phyloP scores from a whole-genome alignment of 2,329 filamentous ascomycete genomes.

The Didymella pinodella region DNA sequence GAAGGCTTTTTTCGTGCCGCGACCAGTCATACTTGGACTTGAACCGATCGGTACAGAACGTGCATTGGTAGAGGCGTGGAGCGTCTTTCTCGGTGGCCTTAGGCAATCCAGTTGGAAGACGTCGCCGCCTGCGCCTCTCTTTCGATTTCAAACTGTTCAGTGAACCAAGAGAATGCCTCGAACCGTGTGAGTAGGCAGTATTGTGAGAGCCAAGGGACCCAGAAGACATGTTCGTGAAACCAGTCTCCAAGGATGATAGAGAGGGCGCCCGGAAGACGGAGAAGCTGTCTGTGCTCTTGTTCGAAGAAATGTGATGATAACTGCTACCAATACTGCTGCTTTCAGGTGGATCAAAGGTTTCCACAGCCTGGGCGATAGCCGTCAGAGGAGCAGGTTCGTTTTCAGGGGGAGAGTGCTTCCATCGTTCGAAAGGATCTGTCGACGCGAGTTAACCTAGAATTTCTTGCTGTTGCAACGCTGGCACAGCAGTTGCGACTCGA shows the following conservation, averaged over 20 bases:
- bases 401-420: conserved; percentile 73
- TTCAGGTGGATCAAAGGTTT: conserved; percentile 46
- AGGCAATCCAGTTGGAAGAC: conserved; percentile 52
- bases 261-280: conserved; percentile 62
- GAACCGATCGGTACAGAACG: conserved; percentile 52
- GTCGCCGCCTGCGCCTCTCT: conserved; percentile 65
- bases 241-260: conserved; percentile 62
- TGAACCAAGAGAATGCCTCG: conserved; percentile 64
- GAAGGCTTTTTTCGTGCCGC: conserved; percentile 52
- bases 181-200: conserved; percentile 65
- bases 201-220: conserved; percentile 63
- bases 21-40: conserved; percentile 54
- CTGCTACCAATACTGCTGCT: conserved; percentile 48
- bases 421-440: conserved; percentile 70
- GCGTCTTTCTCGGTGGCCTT: conserved; percentile 34
- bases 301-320: conserved; percentile 60
- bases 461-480: conserved; percentile 30
- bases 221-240: conserved; percentile 59
- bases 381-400: conserved; percentile 71
- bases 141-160: conserved; percentile 61
- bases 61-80: conserved; percentile 48
- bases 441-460: conserved; percentile 55
- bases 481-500: conserved; percentile 13
- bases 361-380: conserved; percentile 70
- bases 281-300: conserved; percentile 56